These are phyloP conservation scores for Fusarium verrucosum DNA, from an alignment of 2,329 filamentous ascomycete species.

Conservation along the genomic window DNA sequence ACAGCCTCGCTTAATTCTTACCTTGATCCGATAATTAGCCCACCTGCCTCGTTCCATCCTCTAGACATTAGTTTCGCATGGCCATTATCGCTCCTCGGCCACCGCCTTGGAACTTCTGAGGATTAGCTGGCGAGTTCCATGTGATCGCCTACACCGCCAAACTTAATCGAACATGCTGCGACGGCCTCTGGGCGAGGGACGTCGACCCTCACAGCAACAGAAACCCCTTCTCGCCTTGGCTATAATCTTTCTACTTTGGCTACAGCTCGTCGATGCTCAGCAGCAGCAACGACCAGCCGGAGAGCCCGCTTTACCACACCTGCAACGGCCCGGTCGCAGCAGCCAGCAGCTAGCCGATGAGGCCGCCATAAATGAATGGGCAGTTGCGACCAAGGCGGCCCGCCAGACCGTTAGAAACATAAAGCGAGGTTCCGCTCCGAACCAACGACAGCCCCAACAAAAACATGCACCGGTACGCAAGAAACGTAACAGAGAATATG, in stretches of 20 bases:
- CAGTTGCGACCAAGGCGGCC: constrained; percentile 44
- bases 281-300: constrained; percentile 62
- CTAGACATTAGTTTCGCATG: constrained; percentile 26
- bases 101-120: constrained; percentile 14
- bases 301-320: constrained; percentile 31
- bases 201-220: constrained; percentile 58
- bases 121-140: constrained; percentile 37
- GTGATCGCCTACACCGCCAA: constrained; percentile 32
- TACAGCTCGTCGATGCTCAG: constrained; percentile 68
- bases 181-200: constrained; percentile 69
- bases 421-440: constrained; percentile 41
- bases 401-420: constrained; percentile 43
- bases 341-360: constrained; percentile 45
- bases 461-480: constrained; percentile 44
- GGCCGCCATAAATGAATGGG: constrained; percentile 45
- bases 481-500: constrained; percentile 46
- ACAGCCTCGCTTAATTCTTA: too few species aligned
- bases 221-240: constrained; percentile 64
- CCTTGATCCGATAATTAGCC: too few species aligned
- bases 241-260: constrained; percentile 65
- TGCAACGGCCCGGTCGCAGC: constrained; percentile 38
- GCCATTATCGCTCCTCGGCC: constrained; percentile 27
- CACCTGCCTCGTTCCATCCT: constrained; percentile 4
- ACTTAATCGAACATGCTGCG: constrained; percentile 62
- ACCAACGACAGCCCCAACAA: constrained; percentile 40